Base-by-base conservation (phyloP, 2,329 filamentous ascomycete genomes). In the Apiospora arundinis region DNA sequence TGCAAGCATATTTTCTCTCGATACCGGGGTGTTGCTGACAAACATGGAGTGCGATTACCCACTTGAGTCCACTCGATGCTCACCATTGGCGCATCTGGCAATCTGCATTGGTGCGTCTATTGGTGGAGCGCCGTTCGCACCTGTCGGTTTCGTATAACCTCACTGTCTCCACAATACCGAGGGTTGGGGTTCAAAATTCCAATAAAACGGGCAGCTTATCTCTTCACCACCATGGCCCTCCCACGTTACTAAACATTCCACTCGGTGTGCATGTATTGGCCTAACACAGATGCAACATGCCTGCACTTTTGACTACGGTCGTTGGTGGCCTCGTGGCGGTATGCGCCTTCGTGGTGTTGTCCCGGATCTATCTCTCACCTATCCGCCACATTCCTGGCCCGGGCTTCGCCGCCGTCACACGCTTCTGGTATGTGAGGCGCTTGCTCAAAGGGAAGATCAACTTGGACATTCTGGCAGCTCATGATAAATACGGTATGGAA, bases 381-480 rank as follows among this genome's bases (percentile, higher is more conserved):
- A 28, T 72, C 12, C 48, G 69, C 6, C 67, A 83, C 69, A 79
- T 84, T 11, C 83, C 84, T 0, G 84, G 84, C 0, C 84, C 83
- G 0, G 82, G 82, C 42, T 66, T 80, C 23, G 83, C 82, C 6
- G 82, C 81, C 0, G 80, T 84, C 71, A 80, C 83, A 0, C 78
- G 78, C 25, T 71, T 82, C 2, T 85, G 83, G 84, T 79, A 83
- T 69, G 74, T 84, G 42, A 77, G 75, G 52, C 81, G 82, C 9
- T 77, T 82, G 3, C 76, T 76, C 56, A 81, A 79, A 45, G 84
- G 83, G 0, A 78, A 85, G 42, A 79, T 78, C 5, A 82, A 85
- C 70, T 72, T 76, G 25, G 79, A 79, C 45, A 77, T 81, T 1
- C 80, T 82, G 37, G 76, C 73, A 16, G 75, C 80, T 18, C 83